Percentiles rank a stretch among this genome's conserved stretches.
Conservation (phyloP, 441 rosid species). For the Mallotus japonicus region DNA sequence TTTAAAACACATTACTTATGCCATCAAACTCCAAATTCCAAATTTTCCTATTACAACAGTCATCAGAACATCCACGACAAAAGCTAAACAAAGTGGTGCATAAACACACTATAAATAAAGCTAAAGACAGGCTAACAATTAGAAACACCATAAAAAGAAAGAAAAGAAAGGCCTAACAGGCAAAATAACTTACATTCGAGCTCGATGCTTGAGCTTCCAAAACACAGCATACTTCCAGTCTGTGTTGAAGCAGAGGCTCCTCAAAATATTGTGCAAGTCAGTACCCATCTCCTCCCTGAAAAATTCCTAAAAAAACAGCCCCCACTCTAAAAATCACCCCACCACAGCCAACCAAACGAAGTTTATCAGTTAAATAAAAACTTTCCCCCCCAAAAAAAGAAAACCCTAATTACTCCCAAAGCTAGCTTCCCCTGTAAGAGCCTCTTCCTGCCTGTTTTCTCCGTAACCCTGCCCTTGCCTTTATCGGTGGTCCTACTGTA, state of each 20-base stretch:
- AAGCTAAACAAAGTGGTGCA: neutral
- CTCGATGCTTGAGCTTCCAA: slow-evolving; percentile 79
- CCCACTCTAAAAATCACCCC: slow-evolving; percentile 15
- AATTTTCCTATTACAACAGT: slow-evolving; percentile 1
- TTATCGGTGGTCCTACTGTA: slow-evolving; percentile 83
- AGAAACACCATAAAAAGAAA: slow-evolving; percentile 16
- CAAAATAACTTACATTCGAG: slow-evolving; percentile 55
- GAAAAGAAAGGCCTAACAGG: slow-evolving; percentile 7
- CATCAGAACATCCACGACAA: neutral
- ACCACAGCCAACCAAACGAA: slow-evolving; percentile 9
- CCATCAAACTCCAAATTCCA: neutral
- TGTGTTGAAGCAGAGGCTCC: slow-evolving; percentile 72
- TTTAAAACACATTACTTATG: slow-evolving; percentile 1
- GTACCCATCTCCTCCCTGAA: slow-evolving; percentile 39
- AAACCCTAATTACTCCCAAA: slow-evolving; percentile 30
- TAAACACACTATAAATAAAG: too few relatives aligned
- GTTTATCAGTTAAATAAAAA: slow-evolving; percentile 28
- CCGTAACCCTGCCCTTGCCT: slow-evolving; percentile 81
- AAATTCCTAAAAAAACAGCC: slow-evolving; percentile 28
- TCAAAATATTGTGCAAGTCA: slow-evolving; percentile 55
- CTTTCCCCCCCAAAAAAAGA: slow-evolving; percentile 23
- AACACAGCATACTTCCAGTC: slow-evolving; percentile 86
- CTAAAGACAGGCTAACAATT: neutral
- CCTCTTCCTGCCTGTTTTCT: slow-evolving; percentile 99
- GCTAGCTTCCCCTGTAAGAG: slow-evolving; percentile 89